These are phyloP conservation scores for Saccharomycopsis fodiens DNA, from an alignment of 805 yeast genomes.

Conservation along the genomic window DNA sequence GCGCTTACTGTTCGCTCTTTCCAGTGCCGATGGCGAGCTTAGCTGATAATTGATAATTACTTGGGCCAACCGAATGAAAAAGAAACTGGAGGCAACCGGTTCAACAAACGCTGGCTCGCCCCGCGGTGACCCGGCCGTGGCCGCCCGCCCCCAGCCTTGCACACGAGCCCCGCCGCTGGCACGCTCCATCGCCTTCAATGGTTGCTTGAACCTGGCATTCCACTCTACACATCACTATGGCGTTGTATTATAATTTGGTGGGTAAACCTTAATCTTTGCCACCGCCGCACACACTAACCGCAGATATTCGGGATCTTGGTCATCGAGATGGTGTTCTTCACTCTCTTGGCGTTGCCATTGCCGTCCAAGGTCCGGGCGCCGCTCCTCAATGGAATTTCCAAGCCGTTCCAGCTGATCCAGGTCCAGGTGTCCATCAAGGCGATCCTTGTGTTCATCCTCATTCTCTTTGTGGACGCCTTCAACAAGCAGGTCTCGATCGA, in stretches of 20 bases:
- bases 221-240: constrained; percentile 21
- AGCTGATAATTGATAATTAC: too few species aligned
- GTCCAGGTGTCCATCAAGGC: constrained; percentile 76
- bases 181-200: too few species aligned
- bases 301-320: constrained; percentile 57
- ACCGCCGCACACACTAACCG: not conserved
- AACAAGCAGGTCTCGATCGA: constrained; percentile 71
- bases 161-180: not conserved
- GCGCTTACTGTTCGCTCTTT: too few species aligned
- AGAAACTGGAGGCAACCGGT: not conserved
- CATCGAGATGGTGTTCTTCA: constrained; percentile 70
- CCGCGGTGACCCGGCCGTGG: not conserved
- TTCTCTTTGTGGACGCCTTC: constrained; percentile 81
- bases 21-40: too few species aligned
- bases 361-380: constrained; percentile 70
- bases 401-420: constrained; percentile 64
- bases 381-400: constrained; percentile 51
- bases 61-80: not conserved
- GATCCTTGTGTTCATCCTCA: constrained; percentile 71
- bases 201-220: not conserved
- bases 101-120: not conserved
- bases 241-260: constrained; percentile 27
- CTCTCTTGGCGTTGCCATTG: constrained; percentile 75
- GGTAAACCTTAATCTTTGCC: constrained; percentile 1
- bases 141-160: not conserved